Conservation (phyloP, 148 eudicot genomes). For the Vaccinium myrtillus region DNA sequence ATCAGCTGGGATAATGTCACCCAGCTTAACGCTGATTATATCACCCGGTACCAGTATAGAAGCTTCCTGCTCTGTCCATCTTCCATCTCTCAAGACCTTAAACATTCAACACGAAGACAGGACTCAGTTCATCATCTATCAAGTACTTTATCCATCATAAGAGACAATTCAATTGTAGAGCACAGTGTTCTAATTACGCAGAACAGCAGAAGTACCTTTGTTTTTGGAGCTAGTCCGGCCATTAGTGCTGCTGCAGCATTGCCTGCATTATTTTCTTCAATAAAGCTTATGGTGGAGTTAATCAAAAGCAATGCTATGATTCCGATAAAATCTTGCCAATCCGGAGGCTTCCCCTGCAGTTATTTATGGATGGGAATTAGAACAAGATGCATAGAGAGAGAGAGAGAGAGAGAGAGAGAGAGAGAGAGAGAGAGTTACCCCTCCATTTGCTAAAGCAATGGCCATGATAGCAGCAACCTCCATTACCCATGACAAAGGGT, state of each 20-base stretch:
- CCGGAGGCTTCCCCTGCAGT: constrained; percentile 68
- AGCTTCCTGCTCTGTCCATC: constrained; percentile 65
- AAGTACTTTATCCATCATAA: not conserved
- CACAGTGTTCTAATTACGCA: not conserved
- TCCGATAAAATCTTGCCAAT: constrained; percentile 84
- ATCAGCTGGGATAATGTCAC: constrained; percentile 81
- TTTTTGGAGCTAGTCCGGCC: constrained; percentile 89
- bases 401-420: constrained; percentile 1
- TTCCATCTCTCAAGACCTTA: constrained; percentile 61
- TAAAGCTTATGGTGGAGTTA: constrained; percentile 78
- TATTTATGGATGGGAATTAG: not conserved
- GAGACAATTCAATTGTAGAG: not conserved
- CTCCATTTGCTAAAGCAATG: constrained; percentile 79
- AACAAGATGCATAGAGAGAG: not conserved
- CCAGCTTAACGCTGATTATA: constrained; percentile 67
- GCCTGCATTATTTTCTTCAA: constrained; percentile 81
- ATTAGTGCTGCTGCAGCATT: constrained; percentile 83
- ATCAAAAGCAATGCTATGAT: constrained; percentile 54
- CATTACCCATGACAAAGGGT: constrained; percentile 90
- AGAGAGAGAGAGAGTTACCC: constrained; percentile 30
- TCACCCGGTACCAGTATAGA: constrained; percentile 76
- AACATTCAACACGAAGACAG: constrained; percentile 5
- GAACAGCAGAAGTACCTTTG: constrained; percentile 42
- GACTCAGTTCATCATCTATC: constrained; percentile 8
- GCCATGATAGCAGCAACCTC: constrained; percentile 81